Evolutionary conservation across 2,329 filamentous ascomycete species (phyloP).

Genomic region (Diaporthe velutina): DNA sequence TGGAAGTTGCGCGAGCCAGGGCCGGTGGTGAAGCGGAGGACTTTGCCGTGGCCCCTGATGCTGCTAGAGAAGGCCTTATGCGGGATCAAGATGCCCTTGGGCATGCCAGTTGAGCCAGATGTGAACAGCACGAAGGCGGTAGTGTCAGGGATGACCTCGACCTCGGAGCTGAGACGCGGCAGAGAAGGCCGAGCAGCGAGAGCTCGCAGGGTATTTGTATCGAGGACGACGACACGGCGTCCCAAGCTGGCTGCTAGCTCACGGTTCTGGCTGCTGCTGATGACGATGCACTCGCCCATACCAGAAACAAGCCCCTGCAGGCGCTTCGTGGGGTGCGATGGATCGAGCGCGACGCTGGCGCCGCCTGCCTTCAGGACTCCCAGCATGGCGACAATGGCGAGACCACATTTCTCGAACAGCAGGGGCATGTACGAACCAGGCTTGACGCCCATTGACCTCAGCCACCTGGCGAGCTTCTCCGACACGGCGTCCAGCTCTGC

Average conservation of each 20-base stretch:
- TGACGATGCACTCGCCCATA: neutral
- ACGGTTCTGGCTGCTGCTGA: neutral
- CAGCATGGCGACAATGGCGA: slow-evolving; percentile 37
- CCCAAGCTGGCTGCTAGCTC: slow-evolving; percentile 10
- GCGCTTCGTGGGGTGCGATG: slow-evolving; percentile 20
- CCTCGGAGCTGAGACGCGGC: neutral
- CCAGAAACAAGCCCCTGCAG: slow-evolving; percentile 2
- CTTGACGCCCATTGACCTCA: slow-evolving; percentile 4
- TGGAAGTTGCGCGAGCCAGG: slow-evolving; percentile 47
- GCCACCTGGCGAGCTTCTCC: neutral
- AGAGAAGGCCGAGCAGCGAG: neutral
- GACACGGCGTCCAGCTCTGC: slow-evolving; percentile 47
- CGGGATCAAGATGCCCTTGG: slow-evolving; percentile 42
- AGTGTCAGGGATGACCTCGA: neutral
- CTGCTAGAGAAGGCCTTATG: slow-evolving; percentile 41
- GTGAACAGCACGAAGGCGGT: slow-evolving; percentile 35
- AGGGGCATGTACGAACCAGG: neutral
- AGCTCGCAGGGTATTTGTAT: neutral
- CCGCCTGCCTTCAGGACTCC: slow-evolving; percentile 38
- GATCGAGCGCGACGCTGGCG: slow-evolving; percentile 34
- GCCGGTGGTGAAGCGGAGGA: slow-evolving; percentile 41
- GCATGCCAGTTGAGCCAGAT: slow-evolving; percentile 57
- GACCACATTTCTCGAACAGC: slow-evolving; percentile 39
- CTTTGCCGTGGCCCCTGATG: slow-evolving; percentile 40
- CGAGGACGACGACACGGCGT: neutral